Conservation (phyloP, 129 eudicot genomes). For the Centrapalus pauciflorus region DNA sequence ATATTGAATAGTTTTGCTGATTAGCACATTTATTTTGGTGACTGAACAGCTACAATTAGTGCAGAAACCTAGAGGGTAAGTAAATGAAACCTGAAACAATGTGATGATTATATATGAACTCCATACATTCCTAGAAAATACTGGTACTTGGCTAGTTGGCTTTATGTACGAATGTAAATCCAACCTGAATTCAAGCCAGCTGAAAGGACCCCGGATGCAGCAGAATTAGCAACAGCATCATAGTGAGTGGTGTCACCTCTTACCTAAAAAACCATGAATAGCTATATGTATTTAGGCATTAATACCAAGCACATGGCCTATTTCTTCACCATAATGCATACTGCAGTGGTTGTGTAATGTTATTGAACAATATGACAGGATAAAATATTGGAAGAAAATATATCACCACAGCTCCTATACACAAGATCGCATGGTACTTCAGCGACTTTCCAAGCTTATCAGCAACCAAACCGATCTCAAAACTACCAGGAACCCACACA, state of each 20-base stretch:
- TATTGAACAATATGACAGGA: conserved; percentile 5
- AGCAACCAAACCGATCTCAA: conserved; percentile 84
- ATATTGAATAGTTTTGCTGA: too few species aligned
- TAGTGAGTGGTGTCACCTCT: conserved; percentile 91
- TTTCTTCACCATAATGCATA: not conserved
- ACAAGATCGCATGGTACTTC: conserved; percentile 73
- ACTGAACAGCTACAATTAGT: too few species aligned
- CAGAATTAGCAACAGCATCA: conserved; percentile 87
- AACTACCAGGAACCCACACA: conserved; percentile 96
- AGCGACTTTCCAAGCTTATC: conserved; percentile 81
- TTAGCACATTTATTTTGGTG: too few species aligned
- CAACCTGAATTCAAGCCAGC: conserved; percentile 87
- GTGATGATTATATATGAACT: too few species aligned
- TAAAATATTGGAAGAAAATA: not conserved
- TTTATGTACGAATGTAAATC: conserved; percentile 7
- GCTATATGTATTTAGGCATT: not conserved
- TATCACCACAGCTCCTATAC: conserved; percentile 96
- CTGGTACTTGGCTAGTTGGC: too few species aligned
- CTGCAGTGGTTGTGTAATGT: not conserved
- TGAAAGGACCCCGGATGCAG: conserved; percentile 87
- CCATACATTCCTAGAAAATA: too few species aligned
- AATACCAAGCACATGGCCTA: not conserved
- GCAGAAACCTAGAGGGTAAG: too few species aligned
- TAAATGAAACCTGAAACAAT: too few species aligned
- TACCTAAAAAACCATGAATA: conserved; percentile 36